Evolutionary conservation across 108 stramenopile genomes (phyloP), one percentile per base, ranked within the genome.

Genomic region (Pseudonitzschia pungens): DNA sequence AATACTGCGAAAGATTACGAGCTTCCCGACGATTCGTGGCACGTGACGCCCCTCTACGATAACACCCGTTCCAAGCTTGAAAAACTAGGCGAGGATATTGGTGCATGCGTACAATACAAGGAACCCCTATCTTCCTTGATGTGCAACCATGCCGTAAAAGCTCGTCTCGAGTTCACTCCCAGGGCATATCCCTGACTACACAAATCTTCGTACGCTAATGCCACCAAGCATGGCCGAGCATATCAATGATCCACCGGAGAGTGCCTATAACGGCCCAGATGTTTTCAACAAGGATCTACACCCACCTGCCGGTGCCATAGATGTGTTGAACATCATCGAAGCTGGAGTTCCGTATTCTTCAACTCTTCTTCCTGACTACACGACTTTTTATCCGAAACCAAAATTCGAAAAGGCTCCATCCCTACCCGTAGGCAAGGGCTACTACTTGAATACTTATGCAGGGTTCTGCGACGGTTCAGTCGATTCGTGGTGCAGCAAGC

Each of bases 381-480:
- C 55, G n/a, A 16, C 14, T 2, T 36, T 60, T 27, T 74, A 79
- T 53, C 41, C 68, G 16, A 68, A 62, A 24, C 77, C 77, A 31
- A 45, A 53, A 42, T 64, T 74, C 55, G 22, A 43, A 16, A 67
- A 53, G 33, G 33, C 51, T 32, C 73, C 78, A 14, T 36, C 69
- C 36, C 11, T 58, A 10, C 54, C 53, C 20, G 16, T 71, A 5
- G 77, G 77, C 6, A 56, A 72, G 43, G 78, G 73, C 18, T 28
- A 64, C 52, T 3, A 14, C 50, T 62, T 79, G 58, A 4, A 70
- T 0, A 55, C 72, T 28, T 50, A 74, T 53, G 68, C 83, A 10
- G 81, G 69, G 16, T 75, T 81, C 63, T 94, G 93, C 79, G 89
- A 91, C 78, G 93, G 90, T 65, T 79, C 80, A 27, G 68, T 72